Conservation (phyloP, 192 early-diverging fungal species). For the Backusella liffmaniae region DNA sequence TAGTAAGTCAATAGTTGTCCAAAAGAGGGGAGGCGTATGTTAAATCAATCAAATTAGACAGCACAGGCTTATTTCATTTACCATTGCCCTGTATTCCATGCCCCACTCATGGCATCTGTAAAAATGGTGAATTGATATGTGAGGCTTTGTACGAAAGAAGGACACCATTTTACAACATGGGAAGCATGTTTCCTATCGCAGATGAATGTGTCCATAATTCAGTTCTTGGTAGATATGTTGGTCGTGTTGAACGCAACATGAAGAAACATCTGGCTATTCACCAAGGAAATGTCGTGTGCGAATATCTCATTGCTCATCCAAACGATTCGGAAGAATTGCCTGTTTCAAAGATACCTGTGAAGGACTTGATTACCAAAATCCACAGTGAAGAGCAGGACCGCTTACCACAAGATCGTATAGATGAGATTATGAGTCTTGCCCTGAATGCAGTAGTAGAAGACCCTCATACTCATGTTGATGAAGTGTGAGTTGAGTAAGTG, state of each 20-base stretch:
- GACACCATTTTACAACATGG: background rate
- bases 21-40: background rate
- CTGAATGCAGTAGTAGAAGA: background rate
- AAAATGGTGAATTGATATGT: constrained; percentile 8
- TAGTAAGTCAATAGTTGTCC: background rate
- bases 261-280: background rate
- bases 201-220: constrained; percentile 18
- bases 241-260: constrained; percentile 1
- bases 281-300: background rate
- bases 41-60: background rate
- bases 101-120: constrained; percentile 10
- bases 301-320: background rate
- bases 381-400: background rate
- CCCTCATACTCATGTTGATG: background rate
- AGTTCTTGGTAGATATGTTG: background rate
- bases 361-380: background rate
- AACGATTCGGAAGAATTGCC: background rate
- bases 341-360: background rate
- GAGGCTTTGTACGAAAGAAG: constrained; percentile 8
- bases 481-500: background rate
- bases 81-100: constrained; percentile 11
- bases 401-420: background rate
- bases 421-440: background rate
- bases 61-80: background rate
- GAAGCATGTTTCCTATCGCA: constrained; percentile 4